Base-by-base conservation (phyloP, 306 rosid species). In the Lagenaria siceraria region DNA sequence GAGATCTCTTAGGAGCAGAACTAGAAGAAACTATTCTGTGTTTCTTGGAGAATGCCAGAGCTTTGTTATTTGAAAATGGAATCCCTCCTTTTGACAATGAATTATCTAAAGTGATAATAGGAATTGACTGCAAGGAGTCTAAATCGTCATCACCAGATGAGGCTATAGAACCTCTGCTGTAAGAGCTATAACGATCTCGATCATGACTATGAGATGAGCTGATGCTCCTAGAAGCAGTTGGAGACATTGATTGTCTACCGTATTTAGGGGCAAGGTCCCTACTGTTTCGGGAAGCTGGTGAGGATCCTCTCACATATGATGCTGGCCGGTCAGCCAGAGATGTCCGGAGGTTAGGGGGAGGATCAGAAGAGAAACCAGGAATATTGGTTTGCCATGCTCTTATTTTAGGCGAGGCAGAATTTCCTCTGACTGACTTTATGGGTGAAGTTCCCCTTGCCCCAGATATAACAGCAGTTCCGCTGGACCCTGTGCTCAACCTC, bases 331-430 rank as follows among this genome's bases (percentile, higher is more conserved):
- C 93, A 38, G 91, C 88, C 82, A 90, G 87, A 63, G 97, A 92
- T 75, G 96, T 90, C 10, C 93, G 92, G 9, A 92, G 97, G 84
- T 92, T 92, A 60, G 96, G 96, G 78, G 97, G 97, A 70, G 88
- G 86, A 63, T 92, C 93, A 78, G 91, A 83, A 78, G 97, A 90
- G 86, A 92, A 88, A 55, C 97, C 97, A 3, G 93, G 91, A 83
- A 92, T 92, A 84, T 88, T 90, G 43, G 93, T 79, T 81, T 92
- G 96, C 97, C 97, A 92, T 63, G 96, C 93, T 68, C 88, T 88
- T 79, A 90, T 86, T 85, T 92, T 92, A 31, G 97, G 97, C 38
- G 97, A 92, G 75, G 97, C 90, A 72, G 96, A 90, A 81, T 87
- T 88, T 80, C 97, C 97, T 49, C 91, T 82, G 70, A 78, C 83